These are phyloP conservation scores for Alloascoidea hylecoeti DNA, from an alignment of 805 yeast genomes.

Conservation along the genomic window DNA sequence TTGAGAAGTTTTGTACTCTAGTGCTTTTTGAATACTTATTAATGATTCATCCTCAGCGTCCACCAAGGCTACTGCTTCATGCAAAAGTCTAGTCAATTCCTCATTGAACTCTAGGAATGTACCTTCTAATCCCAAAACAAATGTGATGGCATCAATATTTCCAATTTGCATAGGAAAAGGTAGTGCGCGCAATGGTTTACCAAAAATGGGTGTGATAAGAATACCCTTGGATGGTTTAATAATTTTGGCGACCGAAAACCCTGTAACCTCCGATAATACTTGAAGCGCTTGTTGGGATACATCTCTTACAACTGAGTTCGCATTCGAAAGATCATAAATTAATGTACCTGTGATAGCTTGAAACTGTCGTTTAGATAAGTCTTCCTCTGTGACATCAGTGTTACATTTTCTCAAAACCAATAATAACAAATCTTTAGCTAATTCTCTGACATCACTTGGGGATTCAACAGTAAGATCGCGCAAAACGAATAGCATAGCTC, in stretches of 20 bases:
- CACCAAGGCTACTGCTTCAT: slow-evolving; percentile 86
- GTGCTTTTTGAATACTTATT: slow-evolving; percentile 72
- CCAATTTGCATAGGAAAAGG: slow-evolving; percentile 99
- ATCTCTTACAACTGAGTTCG: slow-evolving; percentile 69
- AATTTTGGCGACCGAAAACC: slow-evolving; percentile 56
- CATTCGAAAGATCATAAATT: slow-evolving; percentile 85
- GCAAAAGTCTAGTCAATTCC: slow-evolving; percentile 68
- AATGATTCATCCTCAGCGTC: slow-evolving; percentile 97
- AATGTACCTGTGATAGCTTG: slow-evolving; percentile 77
- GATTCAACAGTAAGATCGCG: slow-evolving; percentile 85
- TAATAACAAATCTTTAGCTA: slow-evolving; percentile 56
- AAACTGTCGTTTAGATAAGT: slow-evolving; percentile 57
- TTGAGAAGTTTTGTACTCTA: slow-evolving; percentile 79
- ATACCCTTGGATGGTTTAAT: slow-evolving; percentile 76
- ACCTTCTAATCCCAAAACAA: slow-evolving; percentile 68
- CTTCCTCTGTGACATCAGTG: slow-evolving; percentile 40
- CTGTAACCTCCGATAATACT: slow-evolving; percentile 55
- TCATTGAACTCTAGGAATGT: slow-evolving; percentile 80
- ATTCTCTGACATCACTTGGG: slow-evolving; percentile 61
- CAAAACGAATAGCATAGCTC: slow-evolving; percentile 79
- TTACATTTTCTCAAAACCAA: slow-evolving; percentile 56
- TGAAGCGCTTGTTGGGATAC: slow-evolving; percentile 63
- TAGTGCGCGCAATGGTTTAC: slow-evolving; percentile 89
- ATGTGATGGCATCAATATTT: slow-evolving; percentile 93
- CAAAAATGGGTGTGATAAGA: slow-evolving; percentile 84